A percentile compares a stretch with the other conserved stretches of the same genome.
phyloP scores from a whole-genome alignment of 805 yeast species.

The Starmera caribaea region DNA sequence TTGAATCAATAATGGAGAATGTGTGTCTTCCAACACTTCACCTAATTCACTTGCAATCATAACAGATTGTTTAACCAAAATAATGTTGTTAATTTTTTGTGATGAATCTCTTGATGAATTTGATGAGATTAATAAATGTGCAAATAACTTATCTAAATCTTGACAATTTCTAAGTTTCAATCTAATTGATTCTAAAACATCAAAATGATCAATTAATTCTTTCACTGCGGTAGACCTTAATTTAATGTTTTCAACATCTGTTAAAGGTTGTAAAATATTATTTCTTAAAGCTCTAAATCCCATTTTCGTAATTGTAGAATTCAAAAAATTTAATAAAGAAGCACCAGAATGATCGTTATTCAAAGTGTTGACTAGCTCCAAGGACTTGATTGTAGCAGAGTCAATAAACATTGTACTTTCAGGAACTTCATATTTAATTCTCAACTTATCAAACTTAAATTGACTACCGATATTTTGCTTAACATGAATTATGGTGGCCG shows the following conservation, averaged over 20 bases:
- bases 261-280: constrained; percentile 38
- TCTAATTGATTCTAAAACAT: constrained; percentile 10
- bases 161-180: constrained; percentile 19
- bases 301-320: constrained; percentile 35
- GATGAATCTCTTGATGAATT: constrained; percentile 19
- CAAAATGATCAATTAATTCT: constrained; percentile 21
- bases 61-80: constrained; percentile 29
- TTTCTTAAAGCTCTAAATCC: constrained; percentile 32
- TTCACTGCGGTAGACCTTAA: constrained; percentile 27
- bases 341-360: constrained; percentile 17
- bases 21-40: constrained; percentile 5
- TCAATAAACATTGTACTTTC: constrained; percentile 36
- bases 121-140: constrained; percentile 22
- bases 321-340: constrained; percentile 27
- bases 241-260: constrained; percentile 25
- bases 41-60: constrained; percentile 11
- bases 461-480: neutral
- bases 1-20: constrained; percentile 18
- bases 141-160: constrained; percentile 33
- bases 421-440: constrained; percentile 27
- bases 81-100: constrained; percentile 31
- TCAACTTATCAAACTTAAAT: constrained; percentile 19
- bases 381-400: constrained; percentile 23
- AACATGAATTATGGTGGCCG: constrained; percentile 23
- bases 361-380: constrained; percentile 30